Base-by-base conservation (phyloP, 73 alveolate species). In the Durusdinium trenchii region DNA sequence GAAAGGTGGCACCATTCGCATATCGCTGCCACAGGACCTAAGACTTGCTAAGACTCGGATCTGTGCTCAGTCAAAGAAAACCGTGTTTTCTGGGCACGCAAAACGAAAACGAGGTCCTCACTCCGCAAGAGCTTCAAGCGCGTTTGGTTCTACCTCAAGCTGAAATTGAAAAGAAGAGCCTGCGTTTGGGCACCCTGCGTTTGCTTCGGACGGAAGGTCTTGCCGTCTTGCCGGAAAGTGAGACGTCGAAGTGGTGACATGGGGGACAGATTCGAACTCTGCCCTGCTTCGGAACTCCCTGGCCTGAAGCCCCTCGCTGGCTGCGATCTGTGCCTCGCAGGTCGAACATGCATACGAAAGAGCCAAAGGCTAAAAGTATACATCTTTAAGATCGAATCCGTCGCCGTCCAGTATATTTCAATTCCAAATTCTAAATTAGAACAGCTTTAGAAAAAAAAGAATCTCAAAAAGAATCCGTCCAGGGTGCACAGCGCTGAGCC, bases 11-110 rank as follows among this genome's bases (percentile, higher is more conserved):
- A 94, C 99, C 93, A 94, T 76, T 28, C 99, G 99, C 99, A 94
- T 94, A 71, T 94, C 99, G 42, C 94, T 36, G 69, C 99, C 99
- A 45, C 99, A 94, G 54, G 99, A 94, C 96, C 96, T 90, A 28
- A 54, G 35, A 6, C 60, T 6, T 32, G 0, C 50, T 4, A 78
- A 3, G 57, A 45, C 14, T n/a, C n/a, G n/a, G n/a, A n/a, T n/a
- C n/a, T n/a, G n/a, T n/a, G n/a, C n/a, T n/a, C n/a, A n/a, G n/a
- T n/a, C n/a, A n/a, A n/a, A n/a, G n/a, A n/a, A n/a, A n/a, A n/a
- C n/a, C n/a, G n/a, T n/a, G n/a, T n/a, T n/a, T n/a, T n/a, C n/a
- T n/a, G n/a, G n/a, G n/a, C n/a, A n/a, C n/a, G n/a, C n/a, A n/a
- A n/a, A n/a, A n/a, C n/a, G n/a, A n/a, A n/a, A n/a, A n/a, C n/a